Conservation (phyloP, 83 land plant species). For the Thuja plicata region DNA sequence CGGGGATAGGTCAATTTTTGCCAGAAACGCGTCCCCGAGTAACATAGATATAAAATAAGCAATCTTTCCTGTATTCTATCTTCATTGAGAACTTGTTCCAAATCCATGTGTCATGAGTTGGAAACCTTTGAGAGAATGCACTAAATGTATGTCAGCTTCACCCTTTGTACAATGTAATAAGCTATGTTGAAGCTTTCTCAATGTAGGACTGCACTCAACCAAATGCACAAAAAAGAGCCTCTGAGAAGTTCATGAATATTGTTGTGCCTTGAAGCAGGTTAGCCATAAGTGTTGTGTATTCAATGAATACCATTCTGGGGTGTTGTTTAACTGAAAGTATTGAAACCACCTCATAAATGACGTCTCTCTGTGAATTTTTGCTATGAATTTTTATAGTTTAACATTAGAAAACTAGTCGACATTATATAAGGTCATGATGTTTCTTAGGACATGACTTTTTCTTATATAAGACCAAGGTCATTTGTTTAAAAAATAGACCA, state of each 20-base stretch:
- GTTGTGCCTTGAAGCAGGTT: conserved; percentile 91
- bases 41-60: conserved; percentile 5
- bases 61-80: conserved; percentile 43
- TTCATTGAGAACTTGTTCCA: conserved; percentile 90
- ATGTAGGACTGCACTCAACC: conserved; percentile 93
- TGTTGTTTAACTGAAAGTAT: too few species aligned
- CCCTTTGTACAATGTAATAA: conserved; percentile 55
- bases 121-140: conserved; percentile 48
- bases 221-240: conserved; percentile 76
- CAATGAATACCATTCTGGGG: too few species aligned
- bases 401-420: too few species aligned
- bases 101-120: conserved; percentile 78
- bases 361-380: too few species aligned
- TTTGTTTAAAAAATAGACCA: too few species aligned
- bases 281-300: conserved; percentile 94
- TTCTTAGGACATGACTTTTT: too few species aligned
- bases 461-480: too few species aligned
- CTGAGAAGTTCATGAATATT: conserved; percentile 69
- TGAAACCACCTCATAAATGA: too few species aligned
- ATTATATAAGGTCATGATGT: too few species aligned
- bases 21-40: too few species aligned
- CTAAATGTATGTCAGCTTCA: conserved; percentile 31
- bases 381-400: too few species aligned
- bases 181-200: conserved; percentile 63
- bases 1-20: too few species aligned